Conservation (phyloP, 2,329 filamentous ascomycete genomes). For the Daldinia sp. region DNA sequence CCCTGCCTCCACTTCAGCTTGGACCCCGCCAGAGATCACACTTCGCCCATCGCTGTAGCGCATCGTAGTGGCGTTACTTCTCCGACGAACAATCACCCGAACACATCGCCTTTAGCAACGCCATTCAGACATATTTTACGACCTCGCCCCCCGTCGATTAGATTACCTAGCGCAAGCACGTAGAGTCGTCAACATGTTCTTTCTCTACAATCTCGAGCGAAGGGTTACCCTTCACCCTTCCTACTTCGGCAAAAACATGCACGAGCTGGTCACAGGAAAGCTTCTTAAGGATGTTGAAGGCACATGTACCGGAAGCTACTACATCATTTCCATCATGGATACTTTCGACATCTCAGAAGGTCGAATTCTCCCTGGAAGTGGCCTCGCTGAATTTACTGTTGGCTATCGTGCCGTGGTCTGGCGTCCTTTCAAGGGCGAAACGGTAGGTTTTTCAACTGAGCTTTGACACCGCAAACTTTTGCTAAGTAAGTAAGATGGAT, state of each 20-base stretch:
- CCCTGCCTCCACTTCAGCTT: background rate
- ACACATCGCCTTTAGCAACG: background rate
- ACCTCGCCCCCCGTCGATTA: background rate
- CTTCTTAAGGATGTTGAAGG: conserved; percentile 95
- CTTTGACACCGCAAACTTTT: conserved; percentile 35
- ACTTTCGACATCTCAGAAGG: conserved; percentile 95
- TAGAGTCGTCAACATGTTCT: conserved; percentile 80
- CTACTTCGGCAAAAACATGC: conserved; percentile 94
- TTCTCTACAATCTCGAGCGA: conserved; percentile 96
- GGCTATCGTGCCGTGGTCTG: conserved; percentile 96
- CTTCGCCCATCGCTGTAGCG: background rate
- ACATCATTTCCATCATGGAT: conserved; percentile 98
- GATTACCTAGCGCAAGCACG: background rate
- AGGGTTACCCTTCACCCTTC: conserved; percentile 95
- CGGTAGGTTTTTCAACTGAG: conserved; percentile 69
- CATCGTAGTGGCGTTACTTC: background rate
- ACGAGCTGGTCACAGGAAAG: conserved; percentile 89
- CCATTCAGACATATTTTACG: conserved; percentile 1
- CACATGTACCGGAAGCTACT: conserved; percentile 94
- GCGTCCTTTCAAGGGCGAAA: conserved; percentile 98
- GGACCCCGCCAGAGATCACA: background rate
- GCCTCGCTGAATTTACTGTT: conserved; percentile 93
- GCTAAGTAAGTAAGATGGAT: conserved; percentile 75
- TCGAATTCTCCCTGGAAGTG: conserved; percentile 89
- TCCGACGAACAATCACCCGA: background rate